Evolutionary conservation across 768 basidiomycete species (phyloP).

Genomic region (Tricholoma furcatifolium): DNA sequence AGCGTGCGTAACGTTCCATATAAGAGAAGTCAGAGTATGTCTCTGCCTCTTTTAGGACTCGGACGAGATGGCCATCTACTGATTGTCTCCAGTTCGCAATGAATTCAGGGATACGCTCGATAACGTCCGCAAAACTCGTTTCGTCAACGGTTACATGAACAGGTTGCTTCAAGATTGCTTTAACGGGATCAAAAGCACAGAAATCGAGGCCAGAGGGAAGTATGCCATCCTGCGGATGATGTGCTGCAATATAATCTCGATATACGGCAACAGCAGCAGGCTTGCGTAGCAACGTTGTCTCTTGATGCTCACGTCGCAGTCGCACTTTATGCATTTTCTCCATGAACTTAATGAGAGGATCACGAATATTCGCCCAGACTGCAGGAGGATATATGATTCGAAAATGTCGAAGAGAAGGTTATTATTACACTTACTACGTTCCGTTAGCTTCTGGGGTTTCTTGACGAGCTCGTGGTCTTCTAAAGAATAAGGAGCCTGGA

Average conservation of each 20-base stretch:
- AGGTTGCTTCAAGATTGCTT: conserved; percentile 37
- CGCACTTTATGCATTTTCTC: conserved; percentile 41
- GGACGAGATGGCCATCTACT: conserved; percentile 25
- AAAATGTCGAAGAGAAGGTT: neutral
- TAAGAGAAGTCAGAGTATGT: too few relatives aligned
- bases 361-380: conserved; percentile 53
- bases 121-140: conserved; percentile 35
- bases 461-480: conserved; percentile 45
- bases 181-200: conserved; percentile 38
- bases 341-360: conserved; percentile 45
- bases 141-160: conserved; percentile 39
- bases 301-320: conserved; percentile 40
- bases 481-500: conserved; percentile 38
- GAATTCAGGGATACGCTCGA: conserved; percentile 37
- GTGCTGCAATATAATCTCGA: conserved; percentile 41
- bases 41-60: conserved; percentile 12
- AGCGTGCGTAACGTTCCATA: neutral
- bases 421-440: conserved; percentile 38
- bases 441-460: conserved; percentile 46
- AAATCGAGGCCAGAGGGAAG: conserved; percentile 50
- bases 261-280: conserved; percentile 39
- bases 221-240: conserved; percentile 37
- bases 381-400: neutral
- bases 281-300: conserved; percentile 40
- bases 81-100: conserved; percentile 38